Base-by-base conservation (phyloP, 2,329 filamentous ascomycete genomes). In the Cladosporium sp. region DNA sequence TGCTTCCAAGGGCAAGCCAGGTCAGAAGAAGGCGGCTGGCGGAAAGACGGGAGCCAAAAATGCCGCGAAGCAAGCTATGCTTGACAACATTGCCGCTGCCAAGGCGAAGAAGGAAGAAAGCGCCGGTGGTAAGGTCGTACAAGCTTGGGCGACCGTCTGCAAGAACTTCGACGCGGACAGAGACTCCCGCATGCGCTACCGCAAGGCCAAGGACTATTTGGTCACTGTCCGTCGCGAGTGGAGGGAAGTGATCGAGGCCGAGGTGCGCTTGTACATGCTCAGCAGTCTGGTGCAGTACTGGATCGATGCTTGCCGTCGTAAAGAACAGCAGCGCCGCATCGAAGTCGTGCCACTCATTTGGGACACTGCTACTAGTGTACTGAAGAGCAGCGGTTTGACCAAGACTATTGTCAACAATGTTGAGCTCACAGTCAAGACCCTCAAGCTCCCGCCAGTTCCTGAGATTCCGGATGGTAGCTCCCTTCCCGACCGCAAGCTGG, bases 181-280 rank as follows among this genome's bases (percentile, higher is more conserved):
- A 2, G 68, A 71, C 36, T 59, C 73, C 8, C 62, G 72, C 9
- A 68, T 66, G 22, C 70, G 76, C 43, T 83, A 79, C 56, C 62
- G 70, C 19, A 78, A 75, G 53, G 70, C 73, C 0, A 68, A 74
- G 38, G 73, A 73, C 34, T 79, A 80, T 54, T 61, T 82, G 4
- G 56, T 59, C 7, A 67, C 65, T 20, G 65, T 78, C 19, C 66
- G 70, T 4, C 62, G 68, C 24, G 58, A 69, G 15, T 70, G 69
- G 58, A 63, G 63, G 17, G 64, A 68, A 22, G 62, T 68, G 4
- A 53, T 78, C 29, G 70, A 72, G 43, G 66, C 71, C 1, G 75
- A 78, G 54, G 65, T 77, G 7, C 66, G 73, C 43, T 65, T 77
- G 1, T 80, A 75, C 58, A 72, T 77, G 56, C 62, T 80, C 34